These are phyloP conservation scores for Malassezia japonica DNA, from an alignment of 1,284 basidiomycete species.

Conservation along the genomic window DNA sequence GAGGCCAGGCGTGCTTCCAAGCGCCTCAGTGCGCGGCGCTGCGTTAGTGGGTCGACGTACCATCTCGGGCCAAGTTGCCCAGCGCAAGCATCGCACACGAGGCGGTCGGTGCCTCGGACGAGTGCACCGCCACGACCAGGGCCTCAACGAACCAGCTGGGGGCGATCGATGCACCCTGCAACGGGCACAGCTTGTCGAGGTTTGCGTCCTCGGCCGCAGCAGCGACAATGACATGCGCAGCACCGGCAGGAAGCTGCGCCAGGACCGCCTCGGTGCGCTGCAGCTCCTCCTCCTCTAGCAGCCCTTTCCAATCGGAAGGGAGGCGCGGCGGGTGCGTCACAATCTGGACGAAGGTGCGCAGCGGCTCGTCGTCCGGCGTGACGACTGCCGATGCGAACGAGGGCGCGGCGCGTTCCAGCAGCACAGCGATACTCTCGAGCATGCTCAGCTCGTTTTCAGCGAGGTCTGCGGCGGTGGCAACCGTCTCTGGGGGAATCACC, in stretches of 20 bases:
- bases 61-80: constrained; percentile 63
- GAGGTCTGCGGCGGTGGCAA: background rate
- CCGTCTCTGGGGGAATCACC: background rate
- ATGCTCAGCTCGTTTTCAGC: background rate
- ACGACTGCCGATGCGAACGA: background rate
- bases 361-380: background rate
- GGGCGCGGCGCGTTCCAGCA: background rate
- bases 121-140: constrained; percentile 57
- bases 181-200: constrained; percentile 57
- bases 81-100: constrained; percentile 66
- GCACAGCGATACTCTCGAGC: background rate
- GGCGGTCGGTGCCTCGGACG: constrained; percentile 59
- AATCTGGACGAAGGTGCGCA: background rate
- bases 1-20: background rate
- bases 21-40: constrained; percentile 8
- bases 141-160: background rate
- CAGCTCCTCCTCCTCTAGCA: background rate
- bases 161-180: background rate
- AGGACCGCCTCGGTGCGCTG: background rate
- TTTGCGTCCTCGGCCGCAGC: constrained; percentile 72
- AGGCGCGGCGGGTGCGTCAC: background rate
- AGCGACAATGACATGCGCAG: constrained; percentile 70
- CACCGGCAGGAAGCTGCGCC: background rate
- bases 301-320: background rate
- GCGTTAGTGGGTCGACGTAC: too few relatives aligned